phyloP scores from a whole-genome alignment of 441 rosid species.

The Arabidopsis lyrata region DNA sequence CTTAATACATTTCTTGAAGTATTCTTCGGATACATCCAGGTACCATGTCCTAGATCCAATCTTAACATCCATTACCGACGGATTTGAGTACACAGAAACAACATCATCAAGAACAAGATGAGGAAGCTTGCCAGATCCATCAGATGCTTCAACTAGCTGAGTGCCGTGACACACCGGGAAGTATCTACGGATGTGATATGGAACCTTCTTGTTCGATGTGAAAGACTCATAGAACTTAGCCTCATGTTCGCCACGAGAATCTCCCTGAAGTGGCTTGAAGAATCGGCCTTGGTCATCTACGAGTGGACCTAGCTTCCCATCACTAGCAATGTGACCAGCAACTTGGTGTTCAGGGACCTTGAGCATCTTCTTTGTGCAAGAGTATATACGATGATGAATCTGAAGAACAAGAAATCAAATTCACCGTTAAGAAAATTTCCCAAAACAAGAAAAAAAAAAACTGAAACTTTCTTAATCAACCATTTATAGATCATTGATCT shows the following conservation, averaged over 20 bases:
- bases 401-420: slow-evolving; percentile 22
- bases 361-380: slow-evolving; percentile 60
- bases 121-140: slow-evolving; percentile 73
- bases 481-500: slow-evolving; percentile 1
- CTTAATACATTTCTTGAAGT: slow-evolving; percentile 64
- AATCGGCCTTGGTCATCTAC: slow-evolving; percentile 78
- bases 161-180: slow-evolving; percentile 80
- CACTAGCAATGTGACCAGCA: slow-evolving; percentile 79
- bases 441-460: background rate
- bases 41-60: slow-evolving; percentile 97
- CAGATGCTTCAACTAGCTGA: slow-evolving; percentile 72
- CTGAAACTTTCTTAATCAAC: background rate
- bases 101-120: slow-evolving; percentile 75
- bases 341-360: slow-evolving; percentile 94
- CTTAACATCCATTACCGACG: slow-evolving; percentile 87
- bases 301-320: slow-evolving; percentile 82
- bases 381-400: slow-evolving; percentile 21
- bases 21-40: slow-evolving; percentile 73
- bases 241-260: slow-evolving; percentile 73
- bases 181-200: slow-evolving; percentile 62
- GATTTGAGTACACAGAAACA: slow-evolving; percentile 45
- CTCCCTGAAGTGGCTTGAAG: slow-evolving; percentile 88
- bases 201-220: slow-evolving; percentile 61
- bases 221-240: slow-evolving; percentile 71
- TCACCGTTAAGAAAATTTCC: background rate